phyloP scores from a whole-genome alignment of 208 protist genomes.

The Trypanosomatidae sp. region DNA sequence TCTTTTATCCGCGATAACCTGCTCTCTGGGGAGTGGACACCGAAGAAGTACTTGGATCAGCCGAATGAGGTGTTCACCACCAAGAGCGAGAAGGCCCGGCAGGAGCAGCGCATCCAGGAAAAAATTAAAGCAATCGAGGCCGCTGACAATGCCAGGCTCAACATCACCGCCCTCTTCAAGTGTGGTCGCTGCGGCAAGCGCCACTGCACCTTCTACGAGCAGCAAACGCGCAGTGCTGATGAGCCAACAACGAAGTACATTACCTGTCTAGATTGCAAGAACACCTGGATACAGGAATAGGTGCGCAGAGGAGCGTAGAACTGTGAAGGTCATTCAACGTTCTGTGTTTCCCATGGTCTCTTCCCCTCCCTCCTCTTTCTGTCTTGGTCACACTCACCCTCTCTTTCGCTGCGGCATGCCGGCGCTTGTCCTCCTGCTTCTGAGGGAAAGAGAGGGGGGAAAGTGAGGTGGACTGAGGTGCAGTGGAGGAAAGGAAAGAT shows the following conservation, averaged over 20 bases:
- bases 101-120: conserved; percentile 82
- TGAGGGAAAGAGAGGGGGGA: not conserved
- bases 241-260: conserved; percentile 98
- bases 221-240: conserved; percentile 97
- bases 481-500: not conserved
- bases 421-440: not conserved
- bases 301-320: not conserved
- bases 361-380: not conserved
- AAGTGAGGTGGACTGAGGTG: not conserved
- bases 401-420: not conserved
- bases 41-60: conserved; percentile 90
- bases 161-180: conserved; percentile 65
- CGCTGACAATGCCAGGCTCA: conserved; percentile 39
- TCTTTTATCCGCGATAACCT: conserved; percentile 87
- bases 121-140: conserved; percentile 89
- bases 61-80: conserved; percentile 95
- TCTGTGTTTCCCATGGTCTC: not conserved
- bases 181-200: conserved; percentile 85
- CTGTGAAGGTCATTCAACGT: not conserved
- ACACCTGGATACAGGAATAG: conserved; percentile 88
- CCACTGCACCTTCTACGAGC: conserved; percentile 91
- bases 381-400: not conserved
- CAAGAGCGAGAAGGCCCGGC: conserved; percentile 85
- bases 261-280: conserved; percentile 91
- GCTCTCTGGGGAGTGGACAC: conserved; percentile 84